Conservation (phyloP, 1,139 yeast species). For the Yamadazyma sp. region DNA sequence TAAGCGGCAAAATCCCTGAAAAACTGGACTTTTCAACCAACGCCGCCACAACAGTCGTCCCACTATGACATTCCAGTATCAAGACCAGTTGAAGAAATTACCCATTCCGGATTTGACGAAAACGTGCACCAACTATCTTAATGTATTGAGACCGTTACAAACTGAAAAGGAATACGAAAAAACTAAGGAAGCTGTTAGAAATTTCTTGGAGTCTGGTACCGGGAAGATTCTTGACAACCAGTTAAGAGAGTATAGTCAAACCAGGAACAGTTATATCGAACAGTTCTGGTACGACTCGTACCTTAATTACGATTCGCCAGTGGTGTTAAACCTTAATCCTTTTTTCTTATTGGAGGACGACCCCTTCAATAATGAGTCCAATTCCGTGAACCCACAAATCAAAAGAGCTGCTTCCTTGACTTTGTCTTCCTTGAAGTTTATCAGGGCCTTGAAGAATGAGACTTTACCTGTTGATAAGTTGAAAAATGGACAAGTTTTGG, state of each 20-base stretch:
- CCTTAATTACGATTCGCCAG: constrained; percentile 82
- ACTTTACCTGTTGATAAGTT: constrained; percentile 73
- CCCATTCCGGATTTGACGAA: constrained; percentile 76
- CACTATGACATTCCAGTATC: constrained; percentile 49
- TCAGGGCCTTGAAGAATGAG: constrained; percentile 73
- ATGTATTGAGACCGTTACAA: constrained; percentile 71
- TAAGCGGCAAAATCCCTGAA: neutral
- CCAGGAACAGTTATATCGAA: constrained; percentile 78
- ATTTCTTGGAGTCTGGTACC: constrained; percentile 52
- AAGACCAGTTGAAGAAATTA: constrained; percentile 56
- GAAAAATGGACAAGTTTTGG: constrained; percentile 64
- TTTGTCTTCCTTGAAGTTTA: constrained; percentile 72
- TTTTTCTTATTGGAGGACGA: constrained; percentile 87
- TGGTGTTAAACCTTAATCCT: constrained; percentile 83
- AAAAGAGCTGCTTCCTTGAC: constrained; percentile 83
- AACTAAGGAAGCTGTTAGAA: constrained; percentile 59
- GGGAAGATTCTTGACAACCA: constrained; percentile 66
- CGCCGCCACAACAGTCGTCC: neutral
- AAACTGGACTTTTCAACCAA: neutral
- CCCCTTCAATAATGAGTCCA: constrained; percentile 70
- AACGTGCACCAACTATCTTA: constrained; percentile 64
- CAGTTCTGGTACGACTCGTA: constrained; percentile 94
- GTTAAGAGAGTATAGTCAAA: constrained; percentile 59
- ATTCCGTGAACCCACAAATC: constrained; percentile 61
- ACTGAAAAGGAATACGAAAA: constrained; percentile 65